Conservation (phyloP, 2,329 filamentous ascomycete species). For the Monosporascus sp. region DNA sequence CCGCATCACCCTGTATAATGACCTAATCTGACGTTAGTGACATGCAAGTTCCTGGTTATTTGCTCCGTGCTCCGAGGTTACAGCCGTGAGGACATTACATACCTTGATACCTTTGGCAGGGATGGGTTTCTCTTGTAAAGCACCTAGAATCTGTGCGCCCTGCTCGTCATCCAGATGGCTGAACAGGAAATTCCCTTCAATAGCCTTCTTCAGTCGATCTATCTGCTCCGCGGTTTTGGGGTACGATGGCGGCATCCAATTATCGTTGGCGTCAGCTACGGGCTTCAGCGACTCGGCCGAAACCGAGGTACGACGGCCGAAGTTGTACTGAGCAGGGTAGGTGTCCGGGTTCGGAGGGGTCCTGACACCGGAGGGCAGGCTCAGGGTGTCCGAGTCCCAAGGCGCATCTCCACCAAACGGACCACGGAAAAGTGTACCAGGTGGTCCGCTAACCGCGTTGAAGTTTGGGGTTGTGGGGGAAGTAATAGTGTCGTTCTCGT, state of each 20-base stretch:
- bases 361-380: constrained; percentile 40
- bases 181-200: constrained; percentile 89
- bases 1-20: constrained; percentile 90
- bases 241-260: constrained; percentile 84
- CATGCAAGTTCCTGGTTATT: neutral
- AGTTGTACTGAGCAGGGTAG: constrained; percentile 90
- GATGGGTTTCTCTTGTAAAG: constrained; percentile 90
- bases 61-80: neutral
- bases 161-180: constrained; percentile 93
- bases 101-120: constrained; percentile 81
- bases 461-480: constrained; percentile 67
- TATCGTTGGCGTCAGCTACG: constrained; percentile 74
- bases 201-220: constrained; percentile 70
- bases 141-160: constrained; percentile 78
- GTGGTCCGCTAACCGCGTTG: constrained; percentile 33
- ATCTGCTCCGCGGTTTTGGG: constrained; percentile 80
- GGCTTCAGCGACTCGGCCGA: constrained; percentile 96
- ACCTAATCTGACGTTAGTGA: constrained; percentile 53
- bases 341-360: constrained; percentile 56
- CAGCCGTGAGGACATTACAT: constrained; percentile 11
- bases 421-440: constrained; percentile 41
- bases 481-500: constrained; percentile 70
- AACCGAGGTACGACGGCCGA: constrained; percentile 88
- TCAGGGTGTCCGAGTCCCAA: constrained; percentile 26
- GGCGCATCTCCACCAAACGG: constrained; percentile 48